Base-by-base conservation (phyloP, 176 grass and related monocot species). In the Thinopyrum elongatum region DNA sequence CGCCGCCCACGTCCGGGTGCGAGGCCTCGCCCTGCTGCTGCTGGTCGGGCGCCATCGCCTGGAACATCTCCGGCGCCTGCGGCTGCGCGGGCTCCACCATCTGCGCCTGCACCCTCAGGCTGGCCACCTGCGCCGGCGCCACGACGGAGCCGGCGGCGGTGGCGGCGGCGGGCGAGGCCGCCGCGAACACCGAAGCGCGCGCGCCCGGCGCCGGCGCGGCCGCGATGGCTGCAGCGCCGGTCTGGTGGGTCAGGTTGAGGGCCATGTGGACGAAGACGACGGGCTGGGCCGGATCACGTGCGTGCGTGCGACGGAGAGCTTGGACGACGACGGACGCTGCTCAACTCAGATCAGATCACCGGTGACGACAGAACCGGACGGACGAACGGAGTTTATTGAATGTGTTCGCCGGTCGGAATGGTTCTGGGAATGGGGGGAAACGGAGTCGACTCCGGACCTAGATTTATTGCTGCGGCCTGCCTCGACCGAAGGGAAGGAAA, bases 231-330 rank as follows among this genome's bases (percentile, higher is more conserved):
- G 83, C 86, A 27, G 84, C 77, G 28, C 91, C 91, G 62, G 88
- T 87, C 79, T 93, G 84, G 67, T 89, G 90, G 34, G 92, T 34
- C 7, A 97, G 26, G 87, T 93, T 97, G 41, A 97, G 81, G 63
- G 92, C 85, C 93, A 98, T 93, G 60, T 60, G 19, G 21, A 60
- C 26, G 30, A 21, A 26, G 46, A 38, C 31, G 46, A 39, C 17
- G 10, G 5, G 7, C 14, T 30, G 57, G 11, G 12, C 22, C 57
- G 8, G 67, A 27, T 26, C 30, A 65, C 16, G 44, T 11, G 5
- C 60, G 44, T 11, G 5, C 60, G 61, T 4, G 9, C 26, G 29
- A 4, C 30, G 3, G 16, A 3, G 14, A 1, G 36, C 35, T 25
- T 25, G 69, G 2, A 39, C 38, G 38, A 39, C 38, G 10, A 15